These are phyloP conservation scores for Colletotrichum falcatum DNA, from an alignment of 2,329 filamentous ascomycete genomes.

Conservation along the genomic window DNA sequence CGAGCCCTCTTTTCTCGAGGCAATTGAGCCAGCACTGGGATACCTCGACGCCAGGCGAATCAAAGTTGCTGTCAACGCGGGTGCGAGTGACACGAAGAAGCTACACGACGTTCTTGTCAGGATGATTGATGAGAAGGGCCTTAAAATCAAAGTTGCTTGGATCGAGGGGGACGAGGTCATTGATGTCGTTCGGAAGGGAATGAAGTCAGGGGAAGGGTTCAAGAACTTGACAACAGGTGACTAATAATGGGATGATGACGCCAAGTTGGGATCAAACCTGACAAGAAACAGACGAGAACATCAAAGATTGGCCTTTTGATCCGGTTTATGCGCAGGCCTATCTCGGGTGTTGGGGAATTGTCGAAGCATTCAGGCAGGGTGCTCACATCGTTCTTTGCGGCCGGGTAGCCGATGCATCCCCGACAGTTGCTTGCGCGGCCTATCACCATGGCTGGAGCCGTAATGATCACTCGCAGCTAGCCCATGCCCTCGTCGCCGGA, in stretches of 20 bases:
- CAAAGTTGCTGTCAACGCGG: constrained; percentile 55
- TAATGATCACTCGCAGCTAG: constrained; percentile 58
- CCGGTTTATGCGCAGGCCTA: constrained; percentile 58
- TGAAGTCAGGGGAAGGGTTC: constrained; percentile 20
- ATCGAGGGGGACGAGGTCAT: constrained; percentile 55
- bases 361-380: constrained; percentile 55
- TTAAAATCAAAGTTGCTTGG: constrained; percentile 51
- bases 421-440: constrained; percentile 63
- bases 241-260: too few relatives aligned
- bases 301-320: constrained; percentile 41
- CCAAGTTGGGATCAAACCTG: background rate
- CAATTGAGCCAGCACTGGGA: constrained; percentile 56
- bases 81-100: constrained; percentile 52
- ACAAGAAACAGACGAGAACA: background rate
- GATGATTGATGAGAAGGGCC: constrained; percentile 48
- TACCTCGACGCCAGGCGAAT: constrained; percentile 50
- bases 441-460: constrained; percentile 63
- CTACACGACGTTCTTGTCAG: constrained; percentile 48
- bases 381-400: constrained; percentile 59
- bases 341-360: constrained; percentile 59
- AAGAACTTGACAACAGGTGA: constrained; percentile 32
- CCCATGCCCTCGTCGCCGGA: constrained; percentile 59
- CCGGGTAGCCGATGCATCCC: constrained; percentile 58
- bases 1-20: constrained; percentile 54
- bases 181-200: constrained; percentile 40